Evolutionary conservation across 495 filamentous ascomycete genomes (phyloP).

Genomic region (Lepidopterella palustris): DNA sequence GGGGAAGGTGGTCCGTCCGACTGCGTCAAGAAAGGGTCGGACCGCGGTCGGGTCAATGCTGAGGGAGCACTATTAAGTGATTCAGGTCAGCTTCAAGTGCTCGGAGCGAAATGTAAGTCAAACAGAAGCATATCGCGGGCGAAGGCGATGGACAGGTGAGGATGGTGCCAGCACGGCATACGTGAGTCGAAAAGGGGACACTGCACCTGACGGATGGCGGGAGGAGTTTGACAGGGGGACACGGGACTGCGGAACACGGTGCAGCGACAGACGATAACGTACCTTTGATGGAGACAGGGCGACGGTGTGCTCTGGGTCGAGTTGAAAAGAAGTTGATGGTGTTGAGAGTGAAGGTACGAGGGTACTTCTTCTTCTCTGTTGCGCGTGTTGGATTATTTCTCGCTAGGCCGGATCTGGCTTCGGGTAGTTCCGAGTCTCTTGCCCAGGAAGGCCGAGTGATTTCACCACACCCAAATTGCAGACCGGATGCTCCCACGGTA

Average conservation of each 20-base stretch:
- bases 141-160: slow-evolving; percentile 2
- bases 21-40: slow-evolving; percentile 23
- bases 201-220: slow-evolving; percentile 5
- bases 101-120: not conserved
- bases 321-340: slow-evolving; percentile 3
- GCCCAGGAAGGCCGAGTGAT: not conserved
- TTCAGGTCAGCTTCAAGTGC: slow-evolving; percentile 18
- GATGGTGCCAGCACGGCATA: not conserved
- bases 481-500: not conserved
- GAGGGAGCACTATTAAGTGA: slow-evolving; percentile 24
- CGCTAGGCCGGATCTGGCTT: slow-evolving; percentile 19
- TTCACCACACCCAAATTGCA: not conserved
- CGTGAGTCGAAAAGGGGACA: slow-evolving; percentile 20
- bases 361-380: slow-evolving; percentile 23
- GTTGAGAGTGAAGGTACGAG: slow-evolving; percentile 19
- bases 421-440: slow-evolving; percentile 22
- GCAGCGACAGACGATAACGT: slow-evolving; percentile 8
- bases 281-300: slow-evolving; percentile 21
- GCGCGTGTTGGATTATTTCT: slow-evolving; percentile 21
- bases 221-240: slow-evolving; percentile 3
- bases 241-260: slow-evolving; percentile 4
- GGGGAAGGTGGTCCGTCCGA: slow-evolving; percentile 30
- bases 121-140: slow-evolving; percentile 4
- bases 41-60: slow-evolving; percentile 30
- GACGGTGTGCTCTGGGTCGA: slow-evolving; percentile 4